Conservation (phyloP, 164 flowering plant species). For the Taxillus chinensis region DNA sequence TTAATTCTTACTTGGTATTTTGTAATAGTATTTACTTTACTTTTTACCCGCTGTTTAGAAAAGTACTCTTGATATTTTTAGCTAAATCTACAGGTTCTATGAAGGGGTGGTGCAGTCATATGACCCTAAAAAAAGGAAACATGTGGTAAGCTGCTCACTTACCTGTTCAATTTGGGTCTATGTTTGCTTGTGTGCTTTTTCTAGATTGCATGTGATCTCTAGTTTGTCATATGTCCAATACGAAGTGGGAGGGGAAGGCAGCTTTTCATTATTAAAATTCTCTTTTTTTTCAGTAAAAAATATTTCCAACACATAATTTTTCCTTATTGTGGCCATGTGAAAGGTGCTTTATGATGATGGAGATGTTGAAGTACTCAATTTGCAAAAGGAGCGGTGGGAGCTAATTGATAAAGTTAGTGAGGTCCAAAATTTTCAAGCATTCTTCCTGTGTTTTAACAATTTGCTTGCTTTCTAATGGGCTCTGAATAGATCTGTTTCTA, state of each 20-base stretch:
- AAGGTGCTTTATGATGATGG: conserved; percentile 88
- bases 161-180: too few species aligned
- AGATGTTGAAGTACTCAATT: conserved; percentile 73
- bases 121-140: conserved; percentile 54
- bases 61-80: conserved; percentile 1
- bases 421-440: conserved; percentile 23
- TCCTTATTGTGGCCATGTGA: background rate
- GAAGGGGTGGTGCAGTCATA: conserved; percentile 81
- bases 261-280: too few species aligned
- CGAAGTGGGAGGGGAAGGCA: too few species aligned
- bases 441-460: background rate
- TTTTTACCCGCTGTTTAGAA: background rate
- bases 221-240: background rate
- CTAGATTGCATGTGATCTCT: background rate
- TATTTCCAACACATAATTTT: background rate
- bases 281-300: too few species aligned
- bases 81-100: conserved; percentile 58
- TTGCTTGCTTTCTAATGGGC: background rate
- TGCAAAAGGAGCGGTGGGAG: conserved; percentile 88
- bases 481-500: background rate
- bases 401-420: conserved; percentile 34
- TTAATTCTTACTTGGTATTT: background rate
- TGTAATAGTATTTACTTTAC: background rate
- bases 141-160: conserved; percentile 45
- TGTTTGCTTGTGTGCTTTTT: background rate